Conservation (phyloP, 2,329 filamentous ascomycete genomes). For the Eurotiales sp. region DNA sequence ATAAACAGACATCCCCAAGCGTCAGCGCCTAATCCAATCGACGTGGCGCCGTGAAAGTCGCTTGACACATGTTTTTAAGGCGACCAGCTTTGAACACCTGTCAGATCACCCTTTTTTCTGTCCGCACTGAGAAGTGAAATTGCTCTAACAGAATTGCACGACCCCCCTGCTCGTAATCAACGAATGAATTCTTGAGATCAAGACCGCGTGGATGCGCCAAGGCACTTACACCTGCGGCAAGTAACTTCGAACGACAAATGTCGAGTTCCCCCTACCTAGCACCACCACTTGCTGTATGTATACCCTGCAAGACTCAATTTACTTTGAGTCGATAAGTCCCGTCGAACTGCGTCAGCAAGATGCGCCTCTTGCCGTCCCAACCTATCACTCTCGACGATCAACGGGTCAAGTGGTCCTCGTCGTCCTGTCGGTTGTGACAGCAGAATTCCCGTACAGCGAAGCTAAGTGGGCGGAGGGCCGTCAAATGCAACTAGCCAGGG, state of each 20-base stretch:
- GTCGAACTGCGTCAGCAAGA: slow-evolving; percentile 7
- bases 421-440: neutral
- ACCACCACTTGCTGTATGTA: too few relatives aligned
- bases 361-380: neutral
- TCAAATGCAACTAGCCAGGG: slow-evolving; percentile 10
- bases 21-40: slow-evolving; percentile 9
- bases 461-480: slow-evolving; percentile 1
- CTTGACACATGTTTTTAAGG: neutral
- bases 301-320: neutral
- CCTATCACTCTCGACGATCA: slow-evolving; percentile 6
- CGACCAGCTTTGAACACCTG: too few relatives aligned
- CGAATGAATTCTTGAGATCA: neutral
- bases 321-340: neutral
- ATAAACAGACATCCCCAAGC: neutral
- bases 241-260: too few relatives aligned
- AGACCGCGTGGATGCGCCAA: too few relatives aligned
- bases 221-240: too few relatives aligned
- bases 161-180: neutral
- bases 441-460: neutral
- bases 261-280: too few relatives aligned
- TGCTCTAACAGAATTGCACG: too few relatives aligned
- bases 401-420: slow-evolving; percentile 1
- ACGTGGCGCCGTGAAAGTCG: slow-evolving; percentile 10
- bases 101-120: too few relatives aligned
- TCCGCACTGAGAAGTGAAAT: too few relatives aligned